Percentiles rank a stretch among this genome's conserved stretches.
Conservation (phyloP, 495 filamentous ascomycete species). For the Podospora pseudoanserina region DNA sequence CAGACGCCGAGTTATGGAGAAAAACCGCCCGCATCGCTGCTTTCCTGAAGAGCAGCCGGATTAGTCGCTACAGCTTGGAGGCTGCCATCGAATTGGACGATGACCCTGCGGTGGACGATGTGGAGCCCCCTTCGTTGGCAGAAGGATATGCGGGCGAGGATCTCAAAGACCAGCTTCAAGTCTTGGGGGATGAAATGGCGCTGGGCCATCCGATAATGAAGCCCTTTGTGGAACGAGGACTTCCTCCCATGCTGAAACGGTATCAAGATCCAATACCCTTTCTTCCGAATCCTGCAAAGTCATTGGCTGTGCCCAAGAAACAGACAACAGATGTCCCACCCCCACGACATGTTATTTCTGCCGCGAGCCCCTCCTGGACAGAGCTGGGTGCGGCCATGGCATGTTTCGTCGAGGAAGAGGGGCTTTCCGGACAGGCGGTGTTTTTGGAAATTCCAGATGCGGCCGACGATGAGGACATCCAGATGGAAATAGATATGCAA, state of each 20-base stretch:
- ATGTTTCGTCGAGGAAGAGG: slow-evolving; percentile 29
- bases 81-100: slow-evolving; percentile 86
- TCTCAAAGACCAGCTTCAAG: slow-evolving; percentile 61
- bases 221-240: slow-evolving; percentile 55
- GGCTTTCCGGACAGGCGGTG: slow-evolving; percentile 34
- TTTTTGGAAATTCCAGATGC: slow-evolving; percentile 36
- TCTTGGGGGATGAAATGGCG: slow-evolving; percentile 69
- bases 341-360: slow-evolving; percentile 48
- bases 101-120: slow-evolving; percentile 61
- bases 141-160: slow-evolving; percentile 80
- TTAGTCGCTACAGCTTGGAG: slow-evolving; percentile 85
- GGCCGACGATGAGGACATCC: slow-evolving; percentile 34
- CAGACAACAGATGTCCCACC: slow-evolving; percentile 46
- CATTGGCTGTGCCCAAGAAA: slow-evolving; percentile 27
- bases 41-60: slow-evolving; percentile 68
- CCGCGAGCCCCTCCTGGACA: slow-evolving; percentile 39
- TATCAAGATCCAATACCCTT: slow-evolving; percentile 76
- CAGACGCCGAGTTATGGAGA: slow-evolving; percentile 93
- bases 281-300: slow-evolving; percentile 55
- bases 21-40: slow-evolving; percentile 73
- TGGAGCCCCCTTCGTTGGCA: slow-evolving; percentile 76
- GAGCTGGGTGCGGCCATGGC: slow-evolving; percentile 42
- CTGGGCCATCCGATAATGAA: slow-evolving; percentile 64
- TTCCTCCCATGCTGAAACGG: slow-evolving; percentile 60
- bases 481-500: slow-evolving; percentile 40